These are phyloP conservation scores for Heliamphora exappendiculata DNA, from an alignment of 148 eudicot species.

Conservation along the genomic window DNA sequence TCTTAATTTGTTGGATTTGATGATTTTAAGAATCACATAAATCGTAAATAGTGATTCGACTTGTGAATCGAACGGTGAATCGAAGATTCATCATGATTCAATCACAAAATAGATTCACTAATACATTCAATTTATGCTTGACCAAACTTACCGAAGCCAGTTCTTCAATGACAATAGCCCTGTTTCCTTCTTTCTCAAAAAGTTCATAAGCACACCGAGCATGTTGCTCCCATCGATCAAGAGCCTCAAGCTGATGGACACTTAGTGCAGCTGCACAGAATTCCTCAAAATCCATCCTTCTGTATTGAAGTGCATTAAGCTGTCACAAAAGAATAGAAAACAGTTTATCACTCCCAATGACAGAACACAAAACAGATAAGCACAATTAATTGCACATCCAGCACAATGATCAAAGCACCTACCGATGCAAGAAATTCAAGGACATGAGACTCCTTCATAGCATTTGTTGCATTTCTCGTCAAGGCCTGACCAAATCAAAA, in stretches of 20 bases:
- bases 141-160: slow-evolving; percentile 69
- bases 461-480: slow-evolving; percentile 76
- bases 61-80: no score
- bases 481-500: slow-evolving; percentile 57
- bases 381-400: not conserved
- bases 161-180: slow-evolving; percentile 81
- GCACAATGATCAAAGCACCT: slow-evolving; percentile 17
- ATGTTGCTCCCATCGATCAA: slow-evolving; percentile 91
- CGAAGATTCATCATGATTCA: no score
- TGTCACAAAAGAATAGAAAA: slow-evolving; percentile 20
- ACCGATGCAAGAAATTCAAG: slow-evolving; percentile 82
- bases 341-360: not conserved
- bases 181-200: slow-evolving; percentile 90
- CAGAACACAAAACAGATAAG: not conserved
- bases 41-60: no score
- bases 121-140: no score
- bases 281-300: slow-evolving; percentile 90
- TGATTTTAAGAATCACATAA: no score
- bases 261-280: slow-evolving; percentile 87
- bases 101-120: no score
- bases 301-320: slow-evolving; percentile 77
- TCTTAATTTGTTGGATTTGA: no score
- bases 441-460: slow-evolving; percentile 88
- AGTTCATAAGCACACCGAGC: slow-evolving; percentile 86
- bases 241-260: slow-evolving; percentile 87